These are phyloP conservation scores for Kalanchoe fedtschenkoi DNA, from an alignment of 164 flowering plant species.

Conservation along the genomic window DNA sequence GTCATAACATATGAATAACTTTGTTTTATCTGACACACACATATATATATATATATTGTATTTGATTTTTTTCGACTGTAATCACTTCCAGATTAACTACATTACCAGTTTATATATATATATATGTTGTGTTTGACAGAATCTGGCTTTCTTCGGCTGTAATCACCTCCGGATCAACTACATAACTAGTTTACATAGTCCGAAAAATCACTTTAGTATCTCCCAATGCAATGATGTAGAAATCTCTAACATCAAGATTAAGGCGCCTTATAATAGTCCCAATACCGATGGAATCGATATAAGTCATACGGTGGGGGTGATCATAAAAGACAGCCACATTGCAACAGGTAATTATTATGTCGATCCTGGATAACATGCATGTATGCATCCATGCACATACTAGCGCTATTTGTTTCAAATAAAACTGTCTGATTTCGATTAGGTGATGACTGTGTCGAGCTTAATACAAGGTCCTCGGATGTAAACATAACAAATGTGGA, in stretches of 20 bases:
- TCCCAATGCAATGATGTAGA: neutral
- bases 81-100: no score
- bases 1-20: no score
- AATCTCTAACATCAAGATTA: neutral
- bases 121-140: no score
- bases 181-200: neutral
- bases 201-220: neutral
- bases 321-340: neutral
- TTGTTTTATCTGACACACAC: no score
- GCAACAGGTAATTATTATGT: neutral
- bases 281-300: slow-evolving; percentile 4
- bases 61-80: no score
- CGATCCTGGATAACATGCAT: no score
- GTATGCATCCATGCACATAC: no score
- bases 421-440: neutral
- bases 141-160: neutral
- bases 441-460: neutral
- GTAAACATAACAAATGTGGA: neutral
- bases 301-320: neutral
- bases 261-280: neutral
- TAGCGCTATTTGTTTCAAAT: neutral
- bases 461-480: neutral
- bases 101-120: neutral
- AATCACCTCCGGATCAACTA: neutral
- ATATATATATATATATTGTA: no score